Percentiles rank a stretch among this genome's conserved stretches.
phyloP scores from a whole-genome alignment of 495 filamentous ascomycete species.

The Trichoderma parareesei region DNA sequence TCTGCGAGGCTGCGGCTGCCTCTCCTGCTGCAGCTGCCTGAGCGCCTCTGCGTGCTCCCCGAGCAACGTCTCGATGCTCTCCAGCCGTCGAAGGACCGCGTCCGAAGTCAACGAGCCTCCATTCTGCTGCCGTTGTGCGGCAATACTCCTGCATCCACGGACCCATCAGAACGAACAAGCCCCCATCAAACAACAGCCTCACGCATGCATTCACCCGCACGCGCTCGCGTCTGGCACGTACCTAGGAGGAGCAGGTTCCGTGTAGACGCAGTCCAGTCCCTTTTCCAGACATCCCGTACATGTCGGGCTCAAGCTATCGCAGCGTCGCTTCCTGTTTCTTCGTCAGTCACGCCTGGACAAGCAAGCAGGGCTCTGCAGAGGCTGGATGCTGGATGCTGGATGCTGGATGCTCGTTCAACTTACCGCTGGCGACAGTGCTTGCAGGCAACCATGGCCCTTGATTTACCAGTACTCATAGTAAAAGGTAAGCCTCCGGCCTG shows the following conservation, averaged over 20 bases:
- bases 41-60: not conserved
- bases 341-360: not conserved
- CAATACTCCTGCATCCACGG: not conserved
- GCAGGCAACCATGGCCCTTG: constrained; percentile 2
- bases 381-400: not conserved
- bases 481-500: not conserved
- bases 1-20: not conserved
- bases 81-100: not conserved
- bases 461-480: not conserved
- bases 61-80: not conserved
- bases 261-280: not conserved
- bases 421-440: constrained; percentile 2
- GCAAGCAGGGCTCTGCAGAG: not conserved
- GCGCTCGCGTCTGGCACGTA: not conserved
- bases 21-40: not conserved
- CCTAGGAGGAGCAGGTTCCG: not conserved
- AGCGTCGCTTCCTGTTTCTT: not conserved
- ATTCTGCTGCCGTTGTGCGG: not conserved
- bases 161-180: not conserved
- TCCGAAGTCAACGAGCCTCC: not conserved
- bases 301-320: not conserved
- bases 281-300: not conserved
- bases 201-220: not conserved
- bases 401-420: not conserved
- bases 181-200: not conserved